These are phyloP conservation scores for Tephrocybe sp. DNA, from an alignment of 768 basidiomycete species.

Conservation along the genomic window DNA sequence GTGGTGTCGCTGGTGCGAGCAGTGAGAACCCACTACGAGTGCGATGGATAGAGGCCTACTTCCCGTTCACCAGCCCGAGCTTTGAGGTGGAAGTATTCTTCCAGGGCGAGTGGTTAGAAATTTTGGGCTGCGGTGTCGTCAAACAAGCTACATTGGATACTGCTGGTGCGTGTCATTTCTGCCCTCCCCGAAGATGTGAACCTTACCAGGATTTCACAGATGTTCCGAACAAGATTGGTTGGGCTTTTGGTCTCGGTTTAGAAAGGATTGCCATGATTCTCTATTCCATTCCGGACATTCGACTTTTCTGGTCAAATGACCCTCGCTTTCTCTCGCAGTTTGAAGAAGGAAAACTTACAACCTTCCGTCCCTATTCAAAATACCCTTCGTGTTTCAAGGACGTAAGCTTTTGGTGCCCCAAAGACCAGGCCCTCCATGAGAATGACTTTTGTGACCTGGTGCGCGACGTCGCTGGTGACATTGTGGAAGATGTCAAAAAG, in stretches of 20 bases:
- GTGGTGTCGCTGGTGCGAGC: constrained; percentile 46
- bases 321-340: constrained; percentile 88
- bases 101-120: constrained; percentile 95
- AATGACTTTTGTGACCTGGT: constrained; percentile 98
- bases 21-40: constrained; percentile 75
- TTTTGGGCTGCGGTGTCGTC: constrained; percentile 91
- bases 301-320: constrained; percentile 95
- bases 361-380: constrained; percentile 90
- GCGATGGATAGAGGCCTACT: constrained; percentile 97
- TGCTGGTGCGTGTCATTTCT: constrained; percentile 58
- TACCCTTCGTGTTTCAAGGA: constrained; percentile 94
- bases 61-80: constrained; percentile 97
- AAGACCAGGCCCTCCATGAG: constrained; percentile 65
- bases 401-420: constrained; percentile 87
- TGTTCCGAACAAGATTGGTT: constrained; percentile 82
- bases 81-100: constrained; percentile 98
- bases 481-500: constrained; percentile 87
- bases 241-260: constrained; percentile 97
- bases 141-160: constrained; percentile 84
- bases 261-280: constrained; percentile 98
- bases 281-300: constrained; percentile 95
- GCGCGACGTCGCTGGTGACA: constrained; percentile 86
- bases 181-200: constrained; percentile 19
- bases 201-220: constrained; percentile 38
- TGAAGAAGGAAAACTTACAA: constrained; percentile 64